A percentile compares a stretch with the other conserved stretches of the same genome.
Evolutionary conservation across 2,329 filamentous ascomycete genomes (phyloP).

Genomic region (Cadophora sp.): DNA sequence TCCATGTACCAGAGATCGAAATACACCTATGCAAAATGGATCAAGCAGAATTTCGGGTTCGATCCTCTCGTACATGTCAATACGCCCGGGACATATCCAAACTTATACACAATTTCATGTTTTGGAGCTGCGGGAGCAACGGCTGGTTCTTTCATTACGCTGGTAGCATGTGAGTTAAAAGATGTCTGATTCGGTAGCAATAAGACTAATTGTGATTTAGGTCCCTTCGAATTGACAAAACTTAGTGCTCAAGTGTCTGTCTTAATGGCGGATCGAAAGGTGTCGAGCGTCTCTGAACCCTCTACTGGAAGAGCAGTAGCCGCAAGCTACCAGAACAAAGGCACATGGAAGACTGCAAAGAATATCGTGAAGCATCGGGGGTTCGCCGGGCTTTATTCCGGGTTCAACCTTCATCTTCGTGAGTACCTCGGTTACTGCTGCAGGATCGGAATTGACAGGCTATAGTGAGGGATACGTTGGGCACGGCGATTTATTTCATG

Average conservation of each 20-base stretch:
- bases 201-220: constrained; percentile 48
- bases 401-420: constrained; percentile 80
- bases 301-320: constrained; percentile 53
- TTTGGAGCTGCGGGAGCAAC: constrained; percentile 81
- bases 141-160: constrained; percentile 79
- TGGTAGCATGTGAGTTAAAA: constrained; percentile 70
- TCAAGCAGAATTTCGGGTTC: constrained; percentile 69
- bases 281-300: constrained; percentile 46
- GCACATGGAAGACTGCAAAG: constrained; percentile 76
- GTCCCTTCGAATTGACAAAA: constrained; percentile 89
- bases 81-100: constrained; percentile 73
- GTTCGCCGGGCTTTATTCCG: constrained; percentile 77
- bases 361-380: constrained; percentile 81
- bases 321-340: constrained; percentile 78
- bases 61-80: constrained; percentile 79
- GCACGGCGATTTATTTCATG: constrained; percentile 86
- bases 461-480: constrained; percentile 79
- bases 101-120: constrained; percentile 73
- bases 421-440: constrained; percentile 49
- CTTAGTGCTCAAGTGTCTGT: constrained; percentile 86
- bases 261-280: constrained; percentile 68
- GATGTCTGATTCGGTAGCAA: background rate
- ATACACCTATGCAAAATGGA: constrained; percentile 73
- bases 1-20: constrained; percentile 82
- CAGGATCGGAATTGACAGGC: constrained; percentile 14